phyloP scores from a whole-genome alignment of 1,284 basidiomycete genomes.

The Leccinum solheimii region DNA sequence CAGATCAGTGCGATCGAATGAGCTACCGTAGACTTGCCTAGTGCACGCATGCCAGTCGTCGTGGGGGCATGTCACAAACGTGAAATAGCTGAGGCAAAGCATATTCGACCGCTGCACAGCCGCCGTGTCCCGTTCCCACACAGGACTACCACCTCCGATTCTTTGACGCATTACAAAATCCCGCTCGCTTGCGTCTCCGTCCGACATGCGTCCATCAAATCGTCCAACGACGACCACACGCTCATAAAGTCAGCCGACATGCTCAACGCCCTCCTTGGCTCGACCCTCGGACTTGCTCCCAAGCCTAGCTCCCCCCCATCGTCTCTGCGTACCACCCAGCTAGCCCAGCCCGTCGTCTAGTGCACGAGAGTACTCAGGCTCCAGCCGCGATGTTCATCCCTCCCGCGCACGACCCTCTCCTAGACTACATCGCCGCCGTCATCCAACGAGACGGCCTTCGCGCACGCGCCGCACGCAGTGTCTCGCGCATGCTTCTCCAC shows the following conservation, averaged over 20 bases:
- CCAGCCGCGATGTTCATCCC: slow-evolving; percentile 54
- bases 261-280: slow-evolving; percentile 24
- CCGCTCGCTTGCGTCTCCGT: neutral
- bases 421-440: slow-evolving; percentile 68
- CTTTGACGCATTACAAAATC: neutral
- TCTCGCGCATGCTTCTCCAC: slow-evolving; percentile 65
- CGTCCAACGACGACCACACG: slow-evolving; percentile 25
- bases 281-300: slow-evolving; percentile 15
- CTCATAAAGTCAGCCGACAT: slow-evolving; percentile 24
- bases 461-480: slow-evolving; percentile 58
- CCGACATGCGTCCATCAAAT: slow-evolving; percentile 17
- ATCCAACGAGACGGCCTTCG: slow-evolving; percentile 72
- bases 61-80: no score
- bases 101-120: no score
- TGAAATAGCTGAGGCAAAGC: no score
- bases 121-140: no score
- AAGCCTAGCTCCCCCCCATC: neutral
- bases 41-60: no score
- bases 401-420: slow-evolving; percentile 72
- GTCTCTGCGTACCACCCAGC: neutral
- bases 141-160: no score
- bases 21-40: no score
- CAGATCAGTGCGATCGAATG: no score
- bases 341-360: neutral
- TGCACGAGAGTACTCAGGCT: neutral